Evolutionary conservation across 225 moss, liverwort and hornwort species (phyloP).

Genomic region (Asterella californica): DNA sequence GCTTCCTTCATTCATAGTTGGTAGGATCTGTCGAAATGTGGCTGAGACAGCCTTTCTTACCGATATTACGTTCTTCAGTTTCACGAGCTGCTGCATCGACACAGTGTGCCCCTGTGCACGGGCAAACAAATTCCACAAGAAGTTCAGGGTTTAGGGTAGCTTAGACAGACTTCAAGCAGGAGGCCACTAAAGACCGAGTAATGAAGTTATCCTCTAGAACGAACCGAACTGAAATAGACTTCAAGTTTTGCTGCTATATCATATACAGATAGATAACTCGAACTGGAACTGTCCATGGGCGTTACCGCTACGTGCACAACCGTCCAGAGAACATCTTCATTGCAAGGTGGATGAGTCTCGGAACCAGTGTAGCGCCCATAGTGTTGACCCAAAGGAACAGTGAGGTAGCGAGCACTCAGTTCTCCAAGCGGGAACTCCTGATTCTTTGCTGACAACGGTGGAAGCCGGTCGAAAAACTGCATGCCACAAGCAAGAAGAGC

Average conservation of each 20-base stretch:
- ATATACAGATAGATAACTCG: neutral
- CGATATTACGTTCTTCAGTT: constrained; percentile 14
- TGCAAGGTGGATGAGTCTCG: constrained; percentile 26
- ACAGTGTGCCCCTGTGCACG: constrained; percentile 18
- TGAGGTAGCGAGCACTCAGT: constrained; percentile 8
- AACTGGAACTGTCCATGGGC: too few species aligned
- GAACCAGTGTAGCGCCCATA: constrained; percentile 26
- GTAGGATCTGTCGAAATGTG: too few species aligned
- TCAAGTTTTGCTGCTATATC: neutral
- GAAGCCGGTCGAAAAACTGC: constrained; percentile 20
- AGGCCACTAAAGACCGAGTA: neutral
- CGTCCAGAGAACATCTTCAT: constrained; percentile 20
- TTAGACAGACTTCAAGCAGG: neutral
- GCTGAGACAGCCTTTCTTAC: neutral
- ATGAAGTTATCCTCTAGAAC: neutral
- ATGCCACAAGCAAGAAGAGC: neutral
- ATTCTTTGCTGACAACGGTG: constrained; percentile 16
- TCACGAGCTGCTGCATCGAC: constrained; percentile 18
- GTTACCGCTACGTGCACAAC: constrained; percentile 23
- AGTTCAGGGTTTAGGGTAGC: too few species aligned
- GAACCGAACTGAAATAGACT: neutral
- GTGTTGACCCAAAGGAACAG: constrained; percentile 20
- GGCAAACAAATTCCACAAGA: neutral
- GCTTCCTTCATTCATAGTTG: too few species aligned
- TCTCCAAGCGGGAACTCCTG: constrained; percentile 13